Conservation (phyloP, 2,329 filamentous ascomycete genomes). For the Colletotrichum nymphaeae region DNA sequence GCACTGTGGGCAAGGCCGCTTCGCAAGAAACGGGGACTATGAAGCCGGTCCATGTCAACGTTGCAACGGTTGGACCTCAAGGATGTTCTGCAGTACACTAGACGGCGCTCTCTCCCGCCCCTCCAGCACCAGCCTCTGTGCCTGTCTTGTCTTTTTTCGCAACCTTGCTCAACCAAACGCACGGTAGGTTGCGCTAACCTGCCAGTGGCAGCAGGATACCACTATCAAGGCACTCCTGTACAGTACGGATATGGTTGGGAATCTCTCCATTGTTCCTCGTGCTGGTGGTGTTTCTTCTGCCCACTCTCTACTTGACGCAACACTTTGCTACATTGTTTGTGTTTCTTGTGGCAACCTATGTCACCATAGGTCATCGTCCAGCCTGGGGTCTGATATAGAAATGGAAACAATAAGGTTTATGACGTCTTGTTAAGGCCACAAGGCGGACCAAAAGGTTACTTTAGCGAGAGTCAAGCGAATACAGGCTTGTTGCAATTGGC, state of each 20-base stretch:
- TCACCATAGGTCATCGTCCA: not conserved
- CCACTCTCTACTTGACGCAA: not conserved
- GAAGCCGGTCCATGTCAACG: slow-evolving; percentile 19
- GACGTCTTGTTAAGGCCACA: not conserved
- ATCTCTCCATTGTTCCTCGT: not conserved
- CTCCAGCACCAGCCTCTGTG: slow-evolving; percentile 23
- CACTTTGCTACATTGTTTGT: not conserved
- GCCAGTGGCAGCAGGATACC: not conserved
- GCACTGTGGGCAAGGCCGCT: slow-evolving; percentile 25
- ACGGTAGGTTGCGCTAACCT: not conserved
- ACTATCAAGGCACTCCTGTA: not conserved
- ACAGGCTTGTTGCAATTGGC: not conserved
- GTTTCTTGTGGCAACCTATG: slow-evolving; percentile 3
- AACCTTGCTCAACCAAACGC: not conserved
- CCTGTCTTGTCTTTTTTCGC: not conserved
- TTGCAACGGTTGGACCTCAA: slow-evolving; percentile 22
- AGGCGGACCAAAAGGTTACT: not conserved
- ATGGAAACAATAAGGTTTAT: not conserved
- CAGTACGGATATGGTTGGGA: not conserved
- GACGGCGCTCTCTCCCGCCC: slow-evolving; percentile 32
- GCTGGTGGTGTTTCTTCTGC: not conserved
- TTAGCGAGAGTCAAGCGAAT: not conserved
- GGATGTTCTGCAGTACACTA: slow-evolving; percentile 35
- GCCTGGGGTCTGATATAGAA: not conserved
- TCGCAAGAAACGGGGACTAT: slow-evolving; percentile 22